A percentile compares a stretch with the other conserved stretches of the same genome.
Conservation (phyloP, 495 filamentous ascomycete genomes). For the Oleoguttula mirabilis region DNA sequence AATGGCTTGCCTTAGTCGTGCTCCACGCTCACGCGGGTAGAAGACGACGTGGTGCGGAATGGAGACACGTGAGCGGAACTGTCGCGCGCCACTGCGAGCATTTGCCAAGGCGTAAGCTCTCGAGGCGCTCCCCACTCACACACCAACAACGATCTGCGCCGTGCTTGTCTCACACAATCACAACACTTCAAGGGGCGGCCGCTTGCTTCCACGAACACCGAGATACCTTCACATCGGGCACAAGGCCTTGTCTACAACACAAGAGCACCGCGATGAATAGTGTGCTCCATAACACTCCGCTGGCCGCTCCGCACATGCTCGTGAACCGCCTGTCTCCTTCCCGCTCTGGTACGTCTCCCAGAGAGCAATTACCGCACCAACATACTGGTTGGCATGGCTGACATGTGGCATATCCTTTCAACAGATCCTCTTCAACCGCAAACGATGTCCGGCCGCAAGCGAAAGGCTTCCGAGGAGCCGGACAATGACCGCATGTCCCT, state of each 20-base stretch:
- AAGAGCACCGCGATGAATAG: slow-evolving; percentile 42
- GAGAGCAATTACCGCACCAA: slow-evolving; percentile 44
- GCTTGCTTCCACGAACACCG: neutral
- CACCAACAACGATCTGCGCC: no score
- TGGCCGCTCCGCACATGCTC: slow-evolving; percentile 68
- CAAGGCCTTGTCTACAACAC: neutral
- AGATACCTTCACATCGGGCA: neutral
- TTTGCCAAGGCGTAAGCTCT: neutral
- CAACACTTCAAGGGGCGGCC: no score
- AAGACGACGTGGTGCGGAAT: no score
- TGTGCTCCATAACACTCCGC: slow-evolving; percentile 46
- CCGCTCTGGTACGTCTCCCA: slow-evolving; percentile 54
- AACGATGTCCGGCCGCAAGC: slow-evolving; percentile 53
- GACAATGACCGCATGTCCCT: slow-evolving; percentile 72
- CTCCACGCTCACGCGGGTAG: neutral
- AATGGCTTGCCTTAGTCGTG: neutral
- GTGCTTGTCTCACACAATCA: no score
- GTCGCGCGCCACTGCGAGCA: neutral
- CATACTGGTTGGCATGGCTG: no score
- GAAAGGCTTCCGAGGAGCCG: slow-evolving; percentile 75
- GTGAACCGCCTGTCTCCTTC: slow-evolving; percentile 59
- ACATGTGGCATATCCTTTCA: no score
- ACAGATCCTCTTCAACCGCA: slow-evolving; percentile 20
- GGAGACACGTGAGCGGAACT: neutral
- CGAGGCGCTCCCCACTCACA: no score